Evolutionary conservation across 148 eudicot genomes (phyloP), one percentile per base, ranked within the genome.

Genomic region (Linanthus parryae): DNA sequence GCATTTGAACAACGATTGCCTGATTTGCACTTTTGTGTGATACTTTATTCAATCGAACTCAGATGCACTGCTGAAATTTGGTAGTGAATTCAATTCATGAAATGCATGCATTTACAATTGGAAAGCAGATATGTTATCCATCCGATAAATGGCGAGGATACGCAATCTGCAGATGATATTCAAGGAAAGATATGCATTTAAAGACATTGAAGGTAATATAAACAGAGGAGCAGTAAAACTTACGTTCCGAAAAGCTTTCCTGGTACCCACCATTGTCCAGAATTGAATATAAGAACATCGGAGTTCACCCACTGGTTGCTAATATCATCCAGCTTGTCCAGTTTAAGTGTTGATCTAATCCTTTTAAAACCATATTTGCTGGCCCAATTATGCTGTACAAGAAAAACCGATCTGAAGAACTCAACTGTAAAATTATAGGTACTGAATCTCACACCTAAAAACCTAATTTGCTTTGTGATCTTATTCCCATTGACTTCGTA

Each of bases 181-280:
- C n/a, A n/a, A n/a, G n/a, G n/a, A n/a, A n/a, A n/a, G n/a, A n/a
- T n/a, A n/a, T n/a, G n/a, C n/a, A n/a, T n/a, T n/a, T n/a, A n/a
- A n/a, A n/a, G n/a, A n/a, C n/a, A n/a, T n/a, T n/a, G n/a, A n/a
- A n/a, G n/a, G n/a, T n/a, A n/a, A n/a, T n/a, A n/a, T n/a, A n/a
- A n/a, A n/a, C n/a, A n/a, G n/a, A n/a, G n/a, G n/a, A n/a, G n/a
- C n/a, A n/a, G n/a, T 46, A 41, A 0, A 38, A 76, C 95, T 81
- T 75, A 91, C 97, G 74, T 54, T 59, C 84, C 84, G 38, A 83
- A 91, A 36, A 91, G 95, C 78, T 91, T 91, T 11, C 81, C 74
- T 47, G 77, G 74, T 7, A 83, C 82, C 97, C 97, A 91, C 97
- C 97, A 91, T 28, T 91, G 97, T 16, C 97, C 97, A 1, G 97